Conservation (phyloP, 106 monocot genomes). For the Chionographis japonica region DNA sequence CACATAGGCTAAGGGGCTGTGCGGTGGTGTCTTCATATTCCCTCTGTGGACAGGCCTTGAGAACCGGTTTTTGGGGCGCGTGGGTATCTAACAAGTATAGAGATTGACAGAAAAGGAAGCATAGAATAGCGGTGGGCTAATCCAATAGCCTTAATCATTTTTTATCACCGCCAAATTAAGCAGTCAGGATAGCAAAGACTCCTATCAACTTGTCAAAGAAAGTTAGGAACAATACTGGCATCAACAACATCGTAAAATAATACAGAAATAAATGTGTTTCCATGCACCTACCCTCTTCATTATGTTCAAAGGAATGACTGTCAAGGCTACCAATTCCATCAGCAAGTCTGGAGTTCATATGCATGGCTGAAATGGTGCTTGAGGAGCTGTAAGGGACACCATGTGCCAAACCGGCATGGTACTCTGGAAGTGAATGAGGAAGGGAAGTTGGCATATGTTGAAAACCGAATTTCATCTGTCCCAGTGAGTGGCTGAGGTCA, state of each 20-base stretch:
- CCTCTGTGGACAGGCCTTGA: no score
- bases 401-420: conserved; percentile 36
- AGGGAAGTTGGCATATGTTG: conserved; percentile 37
- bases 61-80: no score
- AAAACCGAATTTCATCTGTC: conserved; percentile 53
- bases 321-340: conserved; percentile 54
- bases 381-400: conserved; percentile 40
- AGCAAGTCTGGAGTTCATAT: conserved; percentile 38
- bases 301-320: conserved; percentile 40
- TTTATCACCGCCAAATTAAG: no score
- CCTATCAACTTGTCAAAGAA: background rate
- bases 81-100: no score
- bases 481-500: conserved; percentile 52
- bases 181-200: background rate
- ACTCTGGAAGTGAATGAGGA: conserved; percentile 76
- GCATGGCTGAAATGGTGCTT: conserved; percentile 35
- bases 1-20: no score
- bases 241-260: conserved; percentile 2
- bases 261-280: background rate
- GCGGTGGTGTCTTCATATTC: no score
- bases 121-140: background rate
- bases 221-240: background rate
- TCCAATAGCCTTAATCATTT: no score
- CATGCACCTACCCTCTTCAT: conserved; percentile 39
- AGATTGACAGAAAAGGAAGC: background rate